Base-by-base conservation (phyloP, 768 basidiomycete species). In the Amanita inopinata region DNA sequence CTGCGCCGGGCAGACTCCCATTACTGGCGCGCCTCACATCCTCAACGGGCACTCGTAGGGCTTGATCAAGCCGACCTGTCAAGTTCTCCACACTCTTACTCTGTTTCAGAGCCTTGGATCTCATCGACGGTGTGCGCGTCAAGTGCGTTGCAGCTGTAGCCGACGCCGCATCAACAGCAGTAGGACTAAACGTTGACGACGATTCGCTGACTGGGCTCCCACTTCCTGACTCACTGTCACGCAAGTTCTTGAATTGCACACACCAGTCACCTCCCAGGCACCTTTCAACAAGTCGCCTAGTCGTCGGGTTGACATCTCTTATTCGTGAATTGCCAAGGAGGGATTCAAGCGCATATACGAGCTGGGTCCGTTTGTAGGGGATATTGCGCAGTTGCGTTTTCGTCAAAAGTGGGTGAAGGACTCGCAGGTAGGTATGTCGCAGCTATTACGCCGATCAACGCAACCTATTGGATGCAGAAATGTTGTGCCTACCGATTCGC, bases 361-460 rank as follows among this genome's bases (percentile, higher is more conserved):
- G 87, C 57, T 93, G 87, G 1, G 83, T 71, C 5, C 92, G 85
- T 57, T 99, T 99, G 66, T 98, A 97, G 0, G 90, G 86, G 45
- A 80, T 62, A 10, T 75, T 65, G 9, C 79, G 79, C 4, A 99
- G 70, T 59, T 99, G 96, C 0, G 94, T 98, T 60, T 88, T 91
- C 7, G 86, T 91, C 32, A 99, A 73, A 3, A 99, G 78, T 0
- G 94, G 96, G 55, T 98, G 89, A 11, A 99, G 70, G 7, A 99
- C 96, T 14, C 96, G 87, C 23, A 98, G 81, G 58, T 92, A 99
- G 0, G 94, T 98, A 58, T 99, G 94, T 37, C 91, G 88, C 33
- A 98, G 70, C 81, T 90, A 51, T 15, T 33, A 2, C 10, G 14
- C 11, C 15, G 30, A 18, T n/a, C 3, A 33, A 43, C 15, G 40